Percentiles rank a stretch among this genome's conserved stretches.
Conservation (phyloP, 495 filamentous ascomycete genomes). For the Podospora pseudocomata region DNA sequence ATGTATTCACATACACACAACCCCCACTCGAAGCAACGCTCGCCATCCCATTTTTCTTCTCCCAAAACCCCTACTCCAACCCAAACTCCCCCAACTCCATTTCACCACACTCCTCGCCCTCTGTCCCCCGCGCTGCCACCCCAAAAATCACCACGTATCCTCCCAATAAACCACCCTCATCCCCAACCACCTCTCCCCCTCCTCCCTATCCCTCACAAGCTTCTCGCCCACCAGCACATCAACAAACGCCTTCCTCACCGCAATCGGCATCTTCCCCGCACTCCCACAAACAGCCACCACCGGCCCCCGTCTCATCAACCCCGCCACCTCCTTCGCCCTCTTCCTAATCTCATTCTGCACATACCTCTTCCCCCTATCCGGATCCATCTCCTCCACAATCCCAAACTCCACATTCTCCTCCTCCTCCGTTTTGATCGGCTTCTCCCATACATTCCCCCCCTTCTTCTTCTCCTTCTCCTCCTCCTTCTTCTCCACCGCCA, state of each 20-base stretch:
- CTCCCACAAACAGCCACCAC: conserved; percentile 74
- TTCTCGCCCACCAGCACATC: conserved; percentile 54
- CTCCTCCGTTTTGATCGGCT: neutral
- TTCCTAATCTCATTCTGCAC: conserved; percentile 80
- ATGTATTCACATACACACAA: too few species aligned
- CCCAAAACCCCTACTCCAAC: too few species aligned
- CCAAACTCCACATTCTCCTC: neutral
- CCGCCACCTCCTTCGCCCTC: conserved; percentile 54
- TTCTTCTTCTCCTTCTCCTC: too few species aligned
- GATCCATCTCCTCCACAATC: conserved; percentile 5
- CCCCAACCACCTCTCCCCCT: conserved; percentile 33
- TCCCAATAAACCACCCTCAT: conserved; percentile 39
- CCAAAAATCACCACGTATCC: conserved; percentile 41
- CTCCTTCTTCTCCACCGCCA: conserved; percentile 19
- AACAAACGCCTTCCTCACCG: conserved; percentile 76
- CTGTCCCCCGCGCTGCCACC: too few species aligned
- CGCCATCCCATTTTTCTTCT: neutral
- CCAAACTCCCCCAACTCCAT: neutral
- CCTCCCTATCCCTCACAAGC: conserved; percentile 24
- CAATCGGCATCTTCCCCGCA: conserved; percentile 79
- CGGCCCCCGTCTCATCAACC: conserved; percentile 43
- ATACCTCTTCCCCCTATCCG: conserved; percentile 63
- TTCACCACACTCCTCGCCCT: neutral
- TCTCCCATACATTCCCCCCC: too few species aligned
- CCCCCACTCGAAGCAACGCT: neutral